Base-by-base conservation (phyloP, 2,329 filamentous ascomycete species). In the Alternaria longipes region DNA sequence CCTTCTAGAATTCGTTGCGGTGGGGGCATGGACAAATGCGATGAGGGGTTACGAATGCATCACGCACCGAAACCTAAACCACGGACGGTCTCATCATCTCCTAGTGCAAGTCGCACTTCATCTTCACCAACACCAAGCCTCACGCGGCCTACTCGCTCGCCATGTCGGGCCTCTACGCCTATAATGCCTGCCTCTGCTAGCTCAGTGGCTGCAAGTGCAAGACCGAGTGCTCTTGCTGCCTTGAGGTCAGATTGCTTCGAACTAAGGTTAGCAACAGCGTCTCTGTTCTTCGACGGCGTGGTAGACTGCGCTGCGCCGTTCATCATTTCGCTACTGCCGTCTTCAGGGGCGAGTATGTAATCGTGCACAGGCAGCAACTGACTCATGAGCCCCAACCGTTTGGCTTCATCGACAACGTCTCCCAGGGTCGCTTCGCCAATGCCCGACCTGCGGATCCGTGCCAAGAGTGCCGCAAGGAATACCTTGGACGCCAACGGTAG, bases 161-260 rank as follows among this genome's bases (percentile, higher is more conserved):
- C 90, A 66, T 89, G 89, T 61, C 83, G 80, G 4, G 87, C 87
- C 78, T 99, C 95, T 54, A 99, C 79, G 6, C 93, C 92, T 60
- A 99, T 85, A 54, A 99, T 87, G 0, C 95, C 95, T 0, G 94
- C 92, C 62, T 95, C 93, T 63, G 92, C 90, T 20, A 99, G 84
- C 60, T 94, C 93, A 59, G 92, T 86, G 1, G 93, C 92, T 0
- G 93, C 94, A 34, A 85, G 84, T 36, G 90, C 88, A 72, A 97
- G 81, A 34, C 87, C 87, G 26, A 84, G 55, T 28, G 67, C 71
- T 42, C 89, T 76, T 16, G 85, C 81, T 47, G 72, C 76, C 64
- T 78, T 79, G 56, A 54, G 59, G 56, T 77, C 76, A 66, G 70
- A 68, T 46, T 68, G 61, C 56, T 64, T 73, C 11, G 56, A 62